Evolutionary conservation across 2,329 filamentous ascomycete species (phyloP).

Genomic region (Raffaelea albimanens): DNA sequence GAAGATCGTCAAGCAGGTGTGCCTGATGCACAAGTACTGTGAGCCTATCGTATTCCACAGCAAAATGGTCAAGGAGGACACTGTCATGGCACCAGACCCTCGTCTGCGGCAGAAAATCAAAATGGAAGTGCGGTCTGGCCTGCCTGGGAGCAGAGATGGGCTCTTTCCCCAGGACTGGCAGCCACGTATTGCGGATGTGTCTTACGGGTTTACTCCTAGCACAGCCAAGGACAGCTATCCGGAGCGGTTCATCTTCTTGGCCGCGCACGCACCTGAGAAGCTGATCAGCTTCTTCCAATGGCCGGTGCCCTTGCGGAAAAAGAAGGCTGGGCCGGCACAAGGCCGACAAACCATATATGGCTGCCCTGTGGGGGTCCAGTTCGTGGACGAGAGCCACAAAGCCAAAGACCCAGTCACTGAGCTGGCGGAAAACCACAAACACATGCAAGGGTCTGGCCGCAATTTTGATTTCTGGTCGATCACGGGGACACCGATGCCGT

Average conservation of each 20-base stretch:
- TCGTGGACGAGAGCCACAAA: constrained; percentile 18
- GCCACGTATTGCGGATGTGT: constrained; percentile 5
- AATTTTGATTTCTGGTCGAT: constrained; percentile 16
- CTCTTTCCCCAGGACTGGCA: constrained; percentile 9
- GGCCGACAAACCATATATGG: constrained; percentile 13
- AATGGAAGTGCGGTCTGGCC: constrained; percentile 6
- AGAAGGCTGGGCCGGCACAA: constrained; percentile 4
- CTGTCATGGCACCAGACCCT: constrained; percentile 10
- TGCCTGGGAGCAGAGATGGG: constrained; percentile 9
- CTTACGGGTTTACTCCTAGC: constrained; percentile 8
- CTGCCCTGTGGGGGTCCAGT: constrained; percentile 15
- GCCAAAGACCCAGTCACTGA: constrained; percentile 6
- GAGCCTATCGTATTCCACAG: constrained; percentile 14
- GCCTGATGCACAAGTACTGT: constrained; percentile 10
- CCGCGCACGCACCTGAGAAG: constrained; percentile 12
- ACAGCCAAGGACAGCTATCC: constrained; percentile 12
- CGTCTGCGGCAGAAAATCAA: constrained; percentile 13
- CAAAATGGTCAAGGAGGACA: constrained; percentile 11
- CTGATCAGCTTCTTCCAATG: constrained; percentile 13
- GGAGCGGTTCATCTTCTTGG: constrained; percentile 16
- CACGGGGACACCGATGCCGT: constrained; percentile 14
- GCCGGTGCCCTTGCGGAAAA: constrained; percentile 9
- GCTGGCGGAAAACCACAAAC: constrained; percentile 12
- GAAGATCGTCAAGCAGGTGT: constrained; percentile 10
- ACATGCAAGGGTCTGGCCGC: constrained; percentile 5